Conservation (phyloP, 768 basidiomycete genomes). For the Kwoniella shandongensis region DNA sequence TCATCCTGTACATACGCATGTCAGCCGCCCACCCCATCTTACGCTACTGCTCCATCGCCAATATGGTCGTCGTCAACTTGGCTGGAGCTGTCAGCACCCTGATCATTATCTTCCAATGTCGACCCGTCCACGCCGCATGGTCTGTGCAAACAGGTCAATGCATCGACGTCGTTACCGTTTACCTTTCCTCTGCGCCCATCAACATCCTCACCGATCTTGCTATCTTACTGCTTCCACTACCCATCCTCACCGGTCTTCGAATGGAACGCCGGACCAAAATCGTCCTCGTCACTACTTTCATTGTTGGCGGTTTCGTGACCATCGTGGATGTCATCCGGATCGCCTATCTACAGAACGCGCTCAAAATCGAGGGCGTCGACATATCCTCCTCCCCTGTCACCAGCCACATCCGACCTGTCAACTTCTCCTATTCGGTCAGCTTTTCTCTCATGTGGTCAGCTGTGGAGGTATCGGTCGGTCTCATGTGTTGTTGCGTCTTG, state of each 20-base stretch:
- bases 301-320: conserved; percentile 49
- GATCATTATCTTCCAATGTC: conserved; percentile 49
- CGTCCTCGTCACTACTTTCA: conserved; percentile 47
- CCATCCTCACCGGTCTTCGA: conserved; percentile 47
- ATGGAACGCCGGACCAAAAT: conserved; percentile 50
- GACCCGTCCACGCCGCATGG: conserved; percentile 43
- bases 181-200: conserved; percentile 49
- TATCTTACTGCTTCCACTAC: conserved; percentile 48
- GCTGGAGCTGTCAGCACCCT: conserved; percentile 50
- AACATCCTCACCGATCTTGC: conserved; percentile 51
- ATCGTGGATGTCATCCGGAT: conserved; percentile 50
- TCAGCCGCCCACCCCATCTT: conserved; percentile 37
- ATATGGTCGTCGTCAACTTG: conserved; percentile 38
- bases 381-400: conserved; percentile 6
- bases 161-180: conserved; percentile 47
- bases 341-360: conserved; percentile 48
- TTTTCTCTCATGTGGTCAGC: conserved; percentile 49
- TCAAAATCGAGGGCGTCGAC: conserved; percentile 23
- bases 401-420: conserved; percentile 14
- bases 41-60: conserved; percentile 37
- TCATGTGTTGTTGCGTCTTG: conserved; percentile 47
- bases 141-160: conserved; percentile 24
- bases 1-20: conserved; percentile 45
- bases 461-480: conserved; percentile 47
- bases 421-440: conserved; percentile 44